Conservation (phyloP, 805 yeast genomes). For the Candida chilensis region DNA sequence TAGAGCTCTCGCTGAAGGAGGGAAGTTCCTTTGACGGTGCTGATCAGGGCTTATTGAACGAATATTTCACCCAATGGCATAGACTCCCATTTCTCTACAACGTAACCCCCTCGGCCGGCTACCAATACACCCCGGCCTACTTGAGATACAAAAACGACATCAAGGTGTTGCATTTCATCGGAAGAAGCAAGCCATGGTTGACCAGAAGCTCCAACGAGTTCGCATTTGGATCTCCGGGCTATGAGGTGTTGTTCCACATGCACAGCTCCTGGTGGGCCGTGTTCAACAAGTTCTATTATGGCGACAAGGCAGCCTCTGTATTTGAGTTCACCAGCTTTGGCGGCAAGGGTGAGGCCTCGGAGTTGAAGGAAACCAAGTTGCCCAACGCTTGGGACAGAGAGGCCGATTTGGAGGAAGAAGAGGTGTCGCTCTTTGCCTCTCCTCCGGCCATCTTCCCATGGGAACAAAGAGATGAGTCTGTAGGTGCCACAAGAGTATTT, state of each 20-base stretch:
- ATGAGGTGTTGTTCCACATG: not conserved
- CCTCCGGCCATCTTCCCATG: slow-evolving; percentile 4
- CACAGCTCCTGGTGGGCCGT: slow-evolving; percentile 8
- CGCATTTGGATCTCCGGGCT: not conserved
- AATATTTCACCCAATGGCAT: slow-evolving; percentile 60
- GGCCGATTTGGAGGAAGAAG: not conserved
- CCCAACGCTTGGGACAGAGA: slow-evolving; percentile 3
- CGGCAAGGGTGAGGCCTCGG: slow-evolving; percentile 3
- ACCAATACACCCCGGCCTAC: slow-evolving; percentile 69
- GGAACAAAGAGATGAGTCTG: slow-evolving; percentile 4
- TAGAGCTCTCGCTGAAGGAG: slow-evolving; percentile 11
- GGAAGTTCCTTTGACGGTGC: slow-evolving; percentile 35
- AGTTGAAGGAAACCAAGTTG: slow-evolving; percentile 2
- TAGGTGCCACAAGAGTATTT: slow-evolving; percentile 5
- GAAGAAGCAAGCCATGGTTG: slow-evolving; percentile 33
- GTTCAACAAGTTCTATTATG: slow-evolving; percentile 20
- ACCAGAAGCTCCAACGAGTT: slow-evolving; percentile 2
- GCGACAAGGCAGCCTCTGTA: slow-evolving; percentile 9
- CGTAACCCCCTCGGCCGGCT: slow-evolving; percentile 59
- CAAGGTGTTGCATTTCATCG: slow-evolving; percentile 30
- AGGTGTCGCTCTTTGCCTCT: not conserved
- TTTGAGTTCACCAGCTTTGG: not conserved
- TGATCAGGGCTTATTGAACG: slow-evolving; percentile 36
- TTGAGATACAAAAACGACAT: slow-evolving; percentile 32
- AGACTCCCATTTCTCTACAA: slow-evolving; percentile 75